phyloP scores from a whole-genome alignment of 2,329 filamentous ascomycete genomes.

The Stenocarpella maydis region DNA sequence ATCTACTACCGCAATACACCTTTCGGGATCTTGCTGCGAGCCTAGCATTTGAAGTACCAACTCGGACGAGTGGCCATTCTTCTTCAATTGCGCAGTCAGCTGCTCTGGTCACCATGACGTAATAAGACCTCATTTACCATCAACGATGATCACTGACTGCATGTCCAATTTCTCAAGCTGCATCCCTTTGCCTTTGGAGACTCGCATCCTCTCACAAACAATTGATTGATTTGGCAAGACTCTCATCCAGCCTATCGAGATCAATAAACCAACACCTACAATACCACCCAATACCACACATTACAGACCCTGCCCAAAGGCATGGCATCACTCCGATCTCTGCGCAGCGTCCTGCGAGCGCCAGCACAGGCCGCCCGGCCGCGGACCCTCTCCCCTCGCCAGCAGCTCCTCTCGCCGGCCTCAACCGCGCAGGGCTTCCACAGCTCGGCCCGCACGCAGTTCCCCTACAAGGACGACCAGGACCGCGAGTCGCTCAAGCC shows the following conservation, averaged over 20 bases:
- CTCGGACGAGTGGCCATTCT: not conserved
- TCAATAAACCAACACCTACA: not conserved
- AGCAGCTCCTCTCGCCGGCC: slow-evolving; percentile 13
- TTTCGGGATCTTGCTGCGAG: not conserved
- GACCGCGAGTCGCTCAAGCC: slow-evolving; percentile 72
- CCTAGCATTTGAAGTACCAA: not conserved
- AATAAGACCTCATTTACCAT: slow-evolving; percentile 19
- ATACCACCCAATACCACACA: not conserved
- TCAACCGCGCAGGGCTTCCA: slow-evolving; percentile 44
- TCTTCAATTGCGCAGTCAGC: not conserved
- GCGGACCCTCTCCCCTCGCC: slow-evolving; percentile 6
- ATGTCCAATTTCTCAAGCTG: not conserved
- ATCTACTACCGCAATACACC: not conserved
- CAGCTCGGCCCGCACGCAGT: slow-evolving; percentile 39
- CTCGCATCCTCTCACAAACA: not conserved
- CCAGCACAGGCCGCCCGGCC: slow-evolving; percentile 30
- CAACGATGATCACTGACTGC: slow-evolving; percentile 4
- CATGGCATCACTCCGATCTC: slow-evolving; percentile 29
- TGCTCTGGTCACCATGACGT: slow-evolving; percentile 32
- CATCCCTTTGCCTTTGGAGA: not conserved
- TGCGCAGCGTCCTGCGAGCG: slow-evolving; percentile 33
- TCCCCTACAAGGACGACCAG: slow-evolving; percentile 60
- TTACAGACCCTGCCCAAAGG: not conserved
- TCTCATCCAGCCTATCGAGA: not conserved
- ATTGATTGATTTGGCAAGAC: not conserved